These are phyloP conservation scores for Xanthoceras sorbifolium DNA, from an alignment of 345 rosid genomes.

Conservation along the genomic window DNA sequence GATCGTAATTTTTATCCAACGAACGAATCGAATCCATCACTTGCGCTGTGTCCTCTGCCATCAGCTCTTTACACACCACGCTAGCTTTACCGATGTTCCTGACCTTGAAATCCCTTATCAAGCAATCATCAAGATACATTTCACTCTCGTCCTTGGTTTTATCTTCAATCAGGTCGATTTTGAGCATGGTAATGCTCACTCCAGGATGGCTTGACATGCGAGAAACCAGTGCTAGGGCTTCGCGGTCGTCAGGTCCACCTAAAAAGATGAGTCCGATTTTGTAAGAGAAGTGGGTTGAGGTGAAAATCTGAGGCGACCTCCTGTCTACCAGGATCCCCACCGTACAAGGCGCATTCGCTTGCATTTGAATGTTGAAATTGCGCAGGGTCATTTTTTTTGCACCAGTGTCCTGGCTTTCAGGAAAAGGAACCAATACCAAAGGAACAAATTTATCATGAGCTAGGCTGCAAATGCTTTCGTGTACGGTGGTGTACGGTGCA, in stretches of 20 bases:
- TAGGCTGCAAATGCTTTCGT: conserved; percentile 36
- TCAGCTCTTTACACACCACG: background rate
- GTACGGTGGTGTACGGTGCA: conserved; percentile 34
- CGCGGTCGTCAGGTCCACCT: conserved; percentile 39
- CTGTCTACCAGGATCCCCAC: conserved; percentile 34
- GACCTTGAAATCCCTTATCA: conserved; percentile 20
- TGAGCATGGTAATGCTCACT: conserved; percentile 19
- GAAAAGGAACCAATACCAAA: conserved; percentile 31
- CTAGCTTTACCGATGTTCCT: background rate
- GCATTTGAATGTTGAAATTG: conserved; percentile 13
- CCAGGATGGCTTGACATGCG: conserved; percentile 28
- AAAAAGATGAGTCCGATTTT: conserved; percentile 29
- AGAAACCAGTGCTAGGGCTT: conserved; percentile 30
- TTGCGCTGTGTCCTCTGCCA: background rate
- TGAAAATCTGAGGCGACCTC: conserved; percentile 1
- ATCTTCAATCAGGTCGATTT: background rate
- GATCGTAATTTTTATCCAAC: conserved; percentile 21
- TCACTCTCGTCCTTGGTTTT: background rate
- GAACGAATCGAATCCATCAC: conserved; percentile 19
- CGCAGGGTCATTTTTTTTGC: background rate
- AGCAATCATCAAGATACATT: conserved; percentile 18
- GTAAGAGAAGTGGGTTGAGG: background rate
- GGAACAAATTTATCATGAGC: conserved; percentile 25
- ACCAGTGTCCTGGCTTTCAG: background rate
- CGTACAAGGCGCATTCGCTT: conserved; percentile 30